A percentile compares a stretch with the other conserved stretches of the same genome.
These are phyloP conservation scores for Amylocystis lapponica DNA, from an alignment of 768 basidiomycete genomes.

Conservation along the genomic window DNA sequence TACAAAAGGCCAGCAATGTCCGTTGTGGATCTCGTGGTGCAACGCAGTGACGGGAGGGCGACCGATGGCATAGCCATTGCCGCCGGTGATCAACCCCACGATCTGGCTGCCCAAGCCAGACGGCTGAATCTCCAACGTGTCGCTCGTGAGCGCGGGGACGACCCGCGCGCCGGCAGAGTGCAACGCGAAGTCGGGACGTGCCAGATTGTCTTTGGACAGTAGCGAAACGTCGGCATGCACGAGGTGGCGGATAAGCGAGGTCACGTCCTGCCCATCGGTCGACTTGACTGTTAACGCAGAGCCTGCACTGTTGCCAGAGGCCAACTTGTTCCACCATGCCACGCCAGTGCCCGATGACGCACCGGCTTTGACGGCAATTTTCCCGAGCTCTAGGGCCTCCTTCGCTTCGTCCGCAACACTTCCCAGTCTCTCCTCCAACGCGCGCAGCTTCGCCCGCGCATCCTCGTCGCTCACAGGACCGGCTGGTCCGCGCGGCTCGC, in stretches of 20 bases:
- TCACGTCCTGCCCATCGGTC: slow-evolving; percentile 68
- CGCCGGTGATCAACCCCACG: slow-evolving; percentile 52
- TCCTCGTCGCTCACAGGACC: slow-evolving; percentile 44
- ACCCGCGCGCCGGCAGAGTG: slow-evolving; percentile 76
- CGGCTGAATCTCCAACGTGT: slow-evolving; percentile 66
- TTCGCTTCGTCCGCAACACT: slow-evolving; percentile 57
- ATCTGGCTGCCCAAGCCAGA: slow-evolving; percentile 42
- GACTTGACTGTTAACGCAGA: slow-evolving; percentile 58
- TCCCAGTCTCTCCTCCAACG: slow-evolving; percentile 59
- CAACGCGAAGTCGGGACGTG: slow-evolving; percentile 79
- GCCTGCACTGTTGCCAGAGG: slow-evolving; percentile 27
- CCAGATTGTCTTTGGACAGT: slow-evolving; percentile 74
- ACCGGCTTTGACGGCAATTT: slow-evolving; percentile 35
- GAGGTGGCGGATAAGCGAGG: slow-evolving; percentile 63
- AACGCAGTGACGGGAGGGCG: slow-evolving; percentile 80
- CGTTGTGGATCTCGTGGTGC: slow-evolving; percentile 78
- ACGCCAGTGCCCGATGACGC: slow-evolving; percentile 31
- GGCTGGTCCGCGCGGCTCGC: slow-evolving; percentile 14
- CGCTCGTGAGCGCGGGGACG: slow-evolving; percentile 78
- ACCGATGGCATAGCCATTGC: slow-evolving; percentile 55
- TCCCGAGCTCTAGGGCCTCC: slow-evolving; percentile 67
- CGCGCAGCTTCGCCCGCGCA: slow-evolving; percentile 44
- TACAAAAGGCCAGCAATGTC: slow-evolving; percentile 91
- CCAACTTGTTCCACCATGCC: slow-evolving; percentile 72
- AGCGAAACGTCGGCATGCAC: slow-evolving; percentile 71